Conservation (phyloP, 306 rosid species). For the Begonia masoniana region DNA sequence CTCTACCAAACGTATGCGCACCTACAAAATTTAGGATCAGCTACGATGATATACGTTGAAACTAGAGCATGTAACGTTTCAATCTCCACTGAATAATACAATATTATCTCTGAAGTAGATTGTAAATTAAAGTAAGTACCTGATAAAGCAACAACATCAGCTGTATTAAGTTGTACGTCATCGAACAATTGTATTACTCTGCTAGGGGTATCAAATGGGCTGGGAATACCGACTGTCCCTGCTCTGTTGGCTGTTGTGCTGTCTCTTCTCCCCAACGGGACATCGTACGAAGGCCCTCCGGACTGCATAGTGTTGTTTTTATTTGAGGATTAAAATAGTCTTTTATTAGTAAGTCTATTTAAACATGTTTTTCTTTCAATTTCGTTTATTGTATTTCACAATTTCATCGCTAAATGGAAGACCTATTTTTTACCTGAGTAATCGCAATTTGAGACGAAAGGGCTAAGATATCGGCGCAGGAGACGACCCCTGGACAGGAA, state of each 20-base stretch:
- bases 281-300: conserved; percentile 18
- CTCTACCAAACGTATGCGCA: conserved; percentile 37
- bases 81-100: too few relatives aligned
- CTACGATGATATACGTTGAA: too few relatives aligned
- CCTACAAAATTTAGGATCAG: conserved; percentile 8
- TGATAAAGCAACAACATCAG: conserved; percentile 22
- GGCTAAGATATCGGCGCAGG: conserved; percentile 39
- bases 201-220: not conserved
- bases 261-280: conserved; percentile 27
- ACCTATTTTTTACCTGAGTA: conserved; percentile 11
- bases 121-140: too few relatives aligned
- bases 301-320: conserved; percentile 1
- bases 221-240: conserved; percentile 12
- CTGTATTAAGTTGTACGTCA: conserved; percentile 12
- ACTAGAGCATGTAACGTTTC: too few relatives aligned
- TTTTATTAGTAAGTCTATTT: too few relatives aligned
- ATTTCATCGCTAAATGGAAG: not conserved
- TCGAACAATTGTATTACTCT: conserved; percentile 6
- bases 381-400: too few relatives aligned
- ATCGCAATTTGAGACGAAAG: conserved; percentile 23
- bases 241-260: conserved; percentile 10
- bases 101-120: too few relatives aligned
- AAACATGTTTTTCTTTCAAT: too few relatives aligned
- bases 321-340: too few relatives aligned
- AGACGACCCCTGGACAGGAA: conserved; percentile 31